Percentiles rank a stretch among this genome's conserved stretches.
Evolutionary conservation across 2,329 filamentous ascomycete genomes (phyloP).

Genomic region (Trichoderma arundinaceum): DNA sequence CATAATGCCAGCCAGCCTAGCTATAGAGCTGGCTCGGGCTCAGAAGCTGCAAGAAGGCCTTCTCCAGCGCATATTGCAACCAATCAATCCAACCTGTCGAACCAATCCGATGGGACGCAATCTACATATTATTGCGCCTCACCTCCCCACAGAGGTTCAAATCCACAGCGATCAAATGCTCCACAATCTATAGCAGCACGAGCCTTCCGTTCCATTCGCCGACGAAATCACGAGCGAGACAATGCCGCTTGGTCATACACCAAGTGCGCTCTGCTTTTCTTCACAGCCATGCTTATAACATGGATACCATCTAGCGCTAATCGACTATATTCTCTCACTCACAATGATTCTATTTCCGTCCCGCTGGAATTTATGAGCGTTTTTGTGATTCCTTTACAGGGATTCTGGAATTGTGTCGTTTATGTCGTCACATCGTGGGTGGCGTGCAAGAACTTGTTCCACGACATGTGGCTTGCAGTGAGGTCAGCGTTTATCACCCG

Average conservation of each 20-base stretch:
- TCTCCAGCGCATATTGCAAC: background rate
- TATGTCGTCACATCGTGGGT: slow-evolving; percentile 69
- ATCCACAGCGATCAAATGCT: background rate
- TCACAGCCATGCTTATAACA: slow-evolving; percentile 67
- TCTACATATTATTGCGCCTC: background rate
- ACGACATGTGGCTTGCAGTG: slow-evolving; percentile 29
- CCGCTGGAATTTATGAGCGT: slow-evolving; percentile 68
- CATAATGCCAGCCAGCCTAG: background rate
- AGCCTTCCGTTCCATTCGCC: slow-evolving; percentile 28
- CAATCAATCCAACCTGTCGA: slow-evolving; percentile 4
- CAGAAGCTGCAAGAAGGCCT: slow-evolving; percentile 43
- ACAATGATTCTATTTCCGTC: slow-evolving; percentile 55
- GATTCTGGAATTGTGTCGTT: slow-evolving; percentile 78
- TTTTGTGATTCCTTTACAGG: slow-evolving; percentile 76
- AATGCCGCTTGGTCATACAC: slow-evolving; percentile 68
- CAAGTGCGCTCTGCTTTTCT: slow-evolving; percentile 69
- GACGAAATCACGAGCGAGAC: slow-evolving; percentile 53
- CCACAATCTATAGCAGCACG: slow-evolving; percentile 7
- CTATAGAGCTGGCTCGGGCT: slow-evolving; percentile 20
- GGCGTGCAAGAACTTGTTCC: slow-evolving; percentile 51
- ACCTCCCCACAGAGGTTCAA: slow-evolving; percentile 1
- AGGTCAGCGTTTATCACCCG: background rate
- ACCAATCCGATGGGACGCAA: slow-evolving; percentile 8
- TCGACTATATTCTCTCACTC: slow-evolving; percentile 67
- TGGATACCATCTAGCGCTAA: slow-evolving; percentile 77